Conservation (phyloP, 352 stramenopile species). For the Aphanomyces invadans region DNA sequence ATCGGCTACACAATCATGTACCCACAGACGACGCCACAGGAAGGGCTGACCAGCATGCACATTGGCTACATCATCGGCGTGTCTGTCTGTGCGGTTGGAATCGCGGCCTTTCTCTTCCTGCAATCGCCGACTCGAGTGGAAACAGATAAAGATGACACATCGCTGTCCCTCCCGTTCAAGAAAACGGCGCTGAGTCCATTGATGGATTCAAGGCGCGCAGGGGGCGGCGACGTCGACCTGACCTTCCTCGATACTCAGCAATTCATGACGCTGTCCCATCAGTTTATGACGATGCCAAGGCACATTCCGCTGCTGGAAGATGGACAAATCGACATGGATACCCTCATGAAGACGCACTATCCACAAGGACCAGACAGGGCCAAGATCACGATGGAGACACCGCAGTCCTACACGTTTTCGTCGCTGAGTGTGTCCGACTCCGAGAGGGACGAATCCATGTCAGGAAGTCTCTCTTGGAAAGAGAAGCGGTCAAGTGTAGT, state of each 20-base stretch:
- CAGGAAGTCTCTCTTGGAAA: not conserved
- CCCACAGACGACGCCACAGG: not conserved
- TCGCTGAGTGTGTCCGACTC: slow-evolving; percentile 1
- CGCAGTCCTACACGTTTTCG: not conserved
- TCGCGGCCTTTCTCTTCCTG: slow-evolving; percentile 18
- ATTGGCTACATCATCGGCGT: slow-evolving; percentile 18
- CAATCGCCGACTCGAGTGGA: not conserved
- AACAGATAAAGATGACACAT: not conserved
- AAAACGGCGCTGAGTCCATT: not conserved
- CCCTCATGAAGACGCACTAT: not conserved
- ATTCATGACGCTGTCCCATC: not conserved
- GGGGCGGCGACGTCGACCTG: not conserved
- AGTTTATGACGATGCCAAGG: slow-evolving; percentile 7
- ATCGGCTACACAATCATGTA: not conserved
- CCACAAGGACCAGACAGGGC: not conserved
- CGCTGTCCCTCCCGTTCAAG: not conserved
- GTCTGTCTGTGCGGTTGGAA: slow-evolving; percentile 4
- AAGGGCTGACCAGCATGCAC: slow-evolving; percentile 5
- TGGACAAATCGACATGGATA: not conserved
- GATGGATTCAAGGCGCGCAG: not conserved
- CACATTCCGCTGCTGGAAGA: slow-evolving; percentile 16
- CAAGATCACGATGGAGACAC: not conserved
- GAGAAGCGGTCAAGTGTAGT: not conserved
- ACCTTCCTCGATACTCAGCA: not conserved
- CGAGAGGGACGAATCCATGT: slow-evolving; percentile 1